These are phyloP conservation scores for Kingdonia uniflora DNA, from an alignment of 164 flowering plant genomes.

Conservation along the genomic window DNA sequence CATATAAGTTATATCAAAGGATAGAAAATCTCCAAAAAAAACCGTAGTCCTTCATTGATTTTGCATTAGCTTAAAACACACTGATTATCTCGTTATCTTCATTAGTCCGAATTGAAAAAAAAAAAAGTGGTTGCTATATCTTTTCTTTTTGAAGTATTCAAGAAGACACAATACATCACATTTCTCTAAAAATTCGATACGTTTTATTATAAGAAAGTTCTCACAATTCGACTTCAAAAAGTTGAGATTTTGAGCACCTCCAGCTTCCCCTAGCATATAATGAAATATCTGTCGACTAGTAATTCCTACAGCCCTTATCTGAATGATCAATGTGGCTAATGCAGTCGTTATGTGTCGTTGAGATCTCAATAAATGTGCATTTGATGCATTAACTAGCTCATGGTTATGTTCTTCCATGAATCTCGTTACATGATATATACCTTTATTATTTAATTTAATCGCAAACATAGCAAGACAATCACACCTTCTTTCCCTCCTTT, in stretches of 20 bases:
- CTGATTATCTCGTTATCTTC: neutral
- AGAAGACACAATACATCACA: neutral
- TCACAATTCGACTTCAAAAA: neutral
- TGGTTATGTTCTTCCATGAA: neutral
- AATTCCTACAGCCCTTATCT: neutral
- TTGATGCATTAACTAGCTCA: neutral
- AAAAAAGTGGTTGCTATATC: neutral
- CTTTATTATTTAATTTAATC: neutral
- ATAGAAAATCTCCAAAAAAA: neutral
- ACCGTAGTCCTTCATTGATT: neutral
- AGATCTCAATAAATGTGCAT: neutral
- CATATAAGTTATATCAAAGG: neutral
- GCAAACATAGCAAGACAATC: neutral
- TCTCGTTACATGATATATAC: neutral
- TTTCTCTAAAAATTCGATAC: neutral
- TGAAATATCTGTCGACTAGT: neutral
- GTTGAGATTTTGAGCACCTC: slow-evolving; percentile 1
- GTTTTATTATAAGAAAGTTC: neutral
- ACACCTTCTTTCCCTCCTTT: neutral
- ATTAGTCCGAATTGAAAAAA: neutral
- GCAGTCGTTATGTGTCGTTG: neutral
- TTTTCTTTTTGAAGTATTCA: neutral
- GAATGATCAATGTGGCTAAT: neutral
- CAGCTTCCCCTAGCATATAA: neutral
- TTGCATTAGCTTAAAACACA: slow-evolving; percentile 1